Conservation (phyloP, 768 basidiomycete species). For the Krasilnikovozyma curviuscula region DNA sequence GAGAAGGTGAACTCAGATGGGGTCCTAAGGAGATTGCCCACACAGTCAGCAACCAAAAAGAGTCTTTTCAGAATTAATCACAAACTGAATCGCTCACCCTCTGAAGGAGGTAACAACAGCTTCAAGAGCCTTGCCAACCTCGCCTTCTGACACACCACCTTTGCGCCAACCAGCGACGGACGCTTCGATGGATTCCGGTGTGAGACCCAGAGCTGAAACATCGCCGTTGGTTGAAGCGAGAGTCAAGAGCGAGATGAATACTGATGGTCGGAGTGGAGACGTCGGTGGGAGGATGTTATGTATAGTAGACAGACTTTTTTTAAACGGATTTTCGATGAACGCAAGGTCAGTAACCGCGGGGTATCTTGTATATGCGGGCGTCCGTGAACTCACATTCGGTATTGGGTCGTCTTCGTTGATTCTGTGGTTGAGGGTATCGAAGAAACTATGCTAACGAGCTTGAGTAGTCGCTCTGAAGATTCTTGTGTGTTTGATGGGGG, state of each 20-base stretch:
- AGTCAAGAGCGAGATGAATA: conserved; percentile 44
- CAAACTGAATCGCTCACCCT: too few species aligned
- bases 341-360: too few species aligned
- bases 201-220: conserved; percentile 41
- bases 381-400: conserved; percentile 53
- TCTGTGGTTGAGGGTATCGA: conserved; percentile 35
- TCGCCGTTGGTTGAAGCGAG: conserved; percentile 44
- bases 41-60: too few species aligned
- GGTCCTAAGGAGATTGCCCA: too few species aligned
- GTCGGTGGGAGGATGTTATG: conserved; percentile 55
- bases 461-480: conserved; percentile 34
- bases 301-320: conserved; percentile 56
- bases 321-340: too few species aligned
- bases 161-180: conserved; percentile 64
- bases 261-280: conserved; percentile 43
- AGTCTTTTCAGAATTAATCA: too few species aligned
- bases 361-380: too few species aligned
- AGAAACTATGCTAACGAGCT: conserved; percentile 39
- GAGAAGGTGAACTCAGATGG: too few species aligned
- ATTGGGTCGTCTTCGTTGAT: conserved; percentile 45
- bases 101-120: too few species aligned
- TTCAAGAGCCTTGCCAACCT: conserved; percentile 45
- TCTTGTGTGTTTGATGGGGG: conserved; percentile 38
- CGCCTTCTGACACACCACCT: conserved; percentile 40
- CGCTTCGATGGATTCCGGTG: conserved; percentile 43